phyloP scores from a whole-genome alignment of 805 yeast genomes.

The Nadsonia fulvescens region DNA sequence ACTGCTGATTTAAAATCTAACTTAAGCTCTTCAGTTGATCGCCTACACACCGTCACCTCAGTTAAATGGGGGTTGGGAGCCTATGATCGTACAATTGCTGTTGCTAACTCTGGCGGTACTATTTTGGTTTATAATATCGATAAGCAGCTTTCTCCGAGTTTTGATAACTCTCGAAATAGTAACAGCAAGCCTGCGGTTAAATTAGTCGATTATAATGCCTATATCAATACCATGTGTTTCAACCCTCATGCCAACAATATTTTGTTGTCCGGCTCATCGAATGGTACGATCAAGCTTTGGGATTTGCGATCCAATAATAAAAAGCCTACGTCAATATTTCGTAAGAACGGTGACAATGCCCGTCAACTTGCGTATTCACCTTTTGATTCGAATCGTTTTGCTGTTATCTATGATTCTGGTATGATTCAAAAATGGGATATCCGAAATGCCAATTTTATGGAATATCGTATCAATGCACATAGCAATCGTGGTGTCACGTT shows the following conservation, averaged over 20 bases:
- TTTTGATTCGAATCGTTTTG: conserved; percentile 36
- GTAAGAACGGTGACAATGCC: conserved; percentile 54
- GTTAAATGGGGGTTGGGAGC: conserved; percentile 17
- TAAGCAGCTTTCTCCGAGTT: conserved; percentile 5
- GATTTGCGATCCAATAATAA: conserved; percentile 44
- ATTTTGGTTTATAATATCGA: conserved; percentile 17
- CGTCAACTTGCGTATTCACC: conserved; percentile 39
- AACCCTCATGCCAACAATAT: conserved; percentile 40
- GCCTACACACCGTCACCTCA: conserved; percentile 16
- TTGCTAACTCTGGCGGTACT: conserved; percentile 18
- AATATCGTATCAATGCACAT: conserved; percentile 69
- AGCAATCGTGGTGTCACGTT: conserved; percentile 78
- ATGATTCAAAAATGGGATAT: conserved; percentile 73
- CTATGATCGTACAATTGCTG: conserved; percentile 10
- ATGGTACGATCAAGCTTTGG: conserved; percentile 69
- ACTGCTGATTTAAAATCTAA: conserved; percentile 8
- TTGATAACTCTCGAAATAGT: conserved; percentile 1
- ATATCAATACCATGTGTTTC: conserved; percentile 43
- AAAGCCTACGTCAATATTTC: conserved; percentile 32
- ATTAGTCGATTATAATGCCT: conserved; percentile 25
- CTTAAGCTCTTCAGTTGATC: conserved; percentile 10
- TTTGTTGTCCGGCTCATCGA: conserved; percentile 56
- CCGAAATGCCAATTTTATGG: conserved; percentile 44
- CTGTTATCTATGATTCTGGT: conserved; percentile 80
- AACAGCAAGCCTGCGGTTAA: conserved; percentile 5